Percentiles rank a stretch among this genome's conserved stretches.
These are phyloP conservation scores for Aspergillus funiculosus DNA, from an alignment of 495 filamentous ascomycete species.

Conservation along the genomic window DNA sequence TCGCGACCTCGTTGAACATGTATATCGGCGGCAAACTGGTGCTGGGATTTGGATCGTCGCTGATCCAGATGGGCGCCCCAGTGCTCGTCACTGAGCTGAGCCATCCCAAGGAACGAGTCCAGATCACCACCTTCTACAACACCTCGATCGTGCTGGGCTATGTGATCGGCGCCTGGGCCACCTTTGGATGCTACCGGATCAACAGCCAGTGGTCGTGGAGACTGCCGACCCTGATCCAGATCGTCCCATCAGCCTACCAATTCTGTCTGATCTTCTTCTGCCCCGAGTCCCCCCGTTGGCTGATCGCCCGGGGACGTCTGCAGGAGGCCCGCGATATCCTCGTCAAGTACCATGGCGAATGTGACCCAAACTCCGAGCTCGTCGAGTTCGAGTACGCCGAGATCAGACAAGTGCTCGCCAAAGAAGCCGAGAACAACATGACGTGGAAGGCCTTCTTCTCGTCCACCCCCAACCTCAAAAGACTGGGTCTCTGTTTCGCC, in stretches of 20 bases:
- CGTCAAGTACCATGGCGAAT: slow-evolving; percentile 11
- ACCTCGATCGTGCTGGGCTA: slow-evolving; percentile 44
- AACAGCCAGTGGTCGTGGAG: slow-evolving; percentile 45
- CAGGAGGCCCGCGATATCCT: slow-evolving; percentile 46
- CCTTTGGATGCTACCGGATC: slow-evolving; percentile 50
- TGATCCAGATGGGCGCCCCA: not conserved
- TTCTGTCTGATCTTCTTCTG: slow-evolving; percentile 40
- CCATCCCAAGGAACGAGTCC: not conserved
- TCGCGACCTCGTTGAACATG: not conserved
- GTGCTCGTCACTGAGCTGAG: not conserved
- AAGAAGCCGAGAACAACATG: not conserved
- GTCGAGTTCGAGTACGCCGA: not conserved
- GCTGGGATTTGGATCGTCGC: not conserved
- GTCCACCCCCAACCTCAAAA: not conserved
- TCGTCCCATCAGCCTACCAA: slow-evolving; percentile 43
- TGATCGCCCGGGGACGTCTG: slow-evolving; percentile 41
- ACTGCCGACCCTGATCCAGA: slow-evolving; percentile 46
- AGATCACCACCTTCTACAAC: not conserved
- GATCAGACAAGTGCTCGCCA: not conserved
- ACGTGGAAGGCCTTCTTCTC: not conserved
- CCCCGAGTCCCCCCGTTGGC: slow-evolving; percentile 51
- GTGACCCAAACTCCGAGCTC: not conserved
- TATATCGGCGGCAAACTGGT: not conserved
- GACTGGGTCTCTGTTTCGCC: not conserved
- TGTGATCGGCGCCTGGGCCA: slow-evolving; percentile 51